Percentiles rank a stretch among this genome's conserved stretches.
Conservation (phyloP, 1,284 basidiomycete genomes). For the Filobasidium uniguttulatum region DNA sequence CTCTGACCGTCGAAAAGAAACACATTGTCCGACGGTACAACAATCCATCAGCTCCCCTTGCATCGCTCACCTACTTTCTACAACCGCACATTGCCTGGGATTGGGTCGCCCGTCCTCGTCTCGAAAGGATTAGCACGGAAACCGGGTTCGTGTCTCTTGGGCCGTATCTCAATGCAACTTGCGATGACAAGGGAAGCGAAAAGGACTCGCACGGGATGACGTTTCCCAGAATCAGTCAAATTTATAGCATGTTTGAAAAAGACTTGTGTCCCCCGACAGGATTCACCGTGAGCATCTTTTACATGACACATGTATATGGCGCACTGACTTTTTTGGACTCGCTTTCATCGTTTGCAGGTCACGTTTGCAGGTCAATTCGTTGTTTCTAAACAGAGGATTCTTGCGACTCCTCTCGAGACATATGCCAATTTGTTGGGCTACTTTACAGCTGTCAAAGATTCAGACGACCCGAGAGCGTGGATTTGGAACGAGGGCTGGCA, state of each 20-base stretch:
- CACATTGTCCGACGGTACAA: slow-evolving; percentile 25
- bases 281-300: slow-evolving; percentile 12
- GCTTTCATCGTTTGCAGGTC: slow-evolving; percentile 13
- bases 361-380: slow-evolving; percentile 34
- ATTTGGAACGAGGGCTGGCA: slow-evolving; percentile 29
- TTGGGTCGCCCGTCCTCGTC: slow-evolving; percentile 27
- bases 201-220: slow-evolving; percentile 15
- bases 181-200: slow-evolving; percentile 17
- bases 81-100: slow-evolving; percentile 36
- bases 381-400: slow-evolving; percentile 23
- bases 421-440: slow-evolving; percentile 22
- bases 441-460: slow-evolving; percentile 20
- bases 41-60: slow-evolving; percentile 15
- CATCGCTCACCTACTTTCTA: slow-evolving; percentile 30
- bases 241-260: slow-evolving; percentile 21
- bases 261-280: slow-evolving; percentile 21
- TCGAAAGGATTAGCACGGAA: slow-evolving; percentile 17
- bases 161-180: slow-evolving; percentile 24
- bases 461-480: slow-evolving; percentile 20
- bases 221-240: slow-evolving; percentile 22
- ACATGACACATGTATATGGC: slow-evolving; percentile 14
- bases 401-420: slow-evolving; percentile 16
- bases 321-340: background rate
- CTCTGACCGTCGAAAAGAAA: slow-evolving; percentile 7
- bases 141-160: slow-evolving; percentile 33